Conservation (phyloP, 257 asterid genomes). For the Knoxia roxburghii region DNA sequence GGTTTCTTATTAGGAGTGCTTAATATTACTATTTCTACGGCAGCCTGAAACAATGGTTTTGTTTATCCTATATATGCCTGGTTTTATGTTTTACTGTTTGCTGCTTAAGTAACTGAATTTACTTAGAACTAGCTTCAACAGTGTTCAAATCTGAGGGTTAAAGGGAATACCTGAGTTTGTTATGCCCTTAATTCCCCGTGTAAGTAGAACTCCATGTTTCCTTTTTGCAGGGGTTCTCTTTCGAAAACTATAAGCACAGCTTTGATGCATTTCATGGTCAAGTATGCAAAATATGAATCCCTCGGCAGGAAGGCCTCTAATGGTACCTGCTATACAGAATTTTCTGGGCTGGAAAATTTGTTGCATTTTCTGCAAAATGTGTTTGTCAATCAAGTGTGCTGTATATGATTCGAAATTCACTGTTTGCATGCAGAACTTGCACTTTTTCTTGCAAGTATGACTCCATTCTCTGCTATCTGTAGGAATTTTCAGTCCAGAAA, state of each 20-base stretch:
- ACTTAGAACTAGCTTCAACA: background rate
- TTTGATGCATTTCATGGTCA: constrained; percentile 46
- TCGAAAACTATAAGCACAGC: constrained; percentile 60
- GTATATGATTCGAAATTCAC: background rate
- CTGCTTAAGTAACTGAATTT: no score
- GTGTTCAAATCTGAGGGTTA: background rate
- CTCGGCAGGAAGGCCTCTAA: constrained; percentile 30
- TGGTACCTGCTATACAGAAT: constrained; percentile 18
- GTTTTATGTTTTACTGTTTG: background rate
- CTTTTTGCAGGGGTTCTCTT: constrained; percentile 79
- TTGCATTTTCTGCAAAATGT: constrained; percentile 1
- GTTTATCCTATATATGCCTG: background rate
- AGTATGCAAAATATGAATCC: constrained; percentile 46
- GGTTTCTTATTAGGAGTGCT: background rate
- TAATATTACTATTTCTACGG: background rate
- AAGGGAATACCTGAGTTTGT: constrained; percentile 1
- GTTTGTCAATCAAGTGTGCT: constrained; percentile 1
- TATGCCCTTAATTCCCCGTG: constrained; percentile 15
- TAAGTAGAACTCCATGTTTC: constrained; percentile 24
- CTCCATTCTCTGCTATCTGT: constrained; percentile 23
- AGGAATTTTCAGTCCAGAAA: constrained; percentile 66
- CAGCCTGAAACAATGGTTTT: background rate
- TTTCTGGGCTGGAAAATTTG: constrained; percentile 47
- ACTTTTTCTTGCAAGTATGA: constrained; percentile 5
- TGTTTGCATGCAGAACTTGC: background rate